These are phyloP conservation scores for Phoma herbarum DNA, from an alignment of 2,329 filamentous ascomycete species.

Conservation along the genomic window DNA sequence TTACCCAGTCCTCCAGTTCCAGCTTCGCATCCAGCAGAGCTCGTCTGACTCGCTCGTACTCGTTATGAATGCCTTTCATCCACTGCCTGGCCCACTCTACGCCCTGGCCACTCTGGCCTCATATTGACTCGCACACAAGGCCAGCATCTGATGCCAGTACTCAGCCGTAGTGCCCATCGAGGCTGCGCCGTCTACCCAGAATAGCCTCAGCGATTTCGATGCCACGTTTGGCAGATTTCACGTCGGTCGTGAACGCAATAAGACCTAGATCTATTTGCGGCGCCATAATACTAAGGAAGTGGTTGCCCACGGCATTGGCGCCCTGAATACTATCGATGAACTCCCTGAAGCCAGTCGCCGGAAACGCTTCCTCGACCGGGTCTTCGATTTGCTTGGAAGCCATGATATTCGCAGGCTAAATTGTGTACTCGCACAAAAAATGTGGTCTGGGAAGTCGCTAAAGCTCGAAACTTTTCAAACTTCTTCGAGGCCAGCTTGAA, in stretches of 20 bases:
- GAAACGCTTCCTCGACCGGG: background rate
- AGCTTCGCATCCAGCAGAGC: background rate
- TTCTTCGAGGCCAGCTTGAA: too few relatives aligned
- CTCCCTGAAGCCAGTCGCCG: background rate
- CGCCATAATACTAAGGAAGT: background rate
- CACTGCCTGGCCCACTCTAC: slow-evolving; percentile 2
- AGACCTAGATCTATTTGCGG: background rate
- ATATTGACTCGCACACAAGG: slow-evolving; percentile 6
- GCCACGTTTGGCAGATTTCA: background rate
- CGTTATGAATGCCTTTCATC: slow-evolving; percentile 2
- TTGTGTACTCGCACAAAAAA: too few relatives aligned
- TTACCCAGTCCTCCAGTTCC: background rate
- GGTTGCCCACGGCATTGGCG: background rate
- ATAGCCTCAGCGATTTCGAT: background rate
- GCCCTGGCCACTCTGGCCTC: background rate
- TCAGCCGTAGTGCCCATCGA: slow-evolving; percentile 15
- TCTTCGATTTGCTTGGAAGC: background rate
- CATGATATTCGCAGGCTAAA: background rate
- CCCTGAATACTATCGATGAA: slow-evolving; percentile 10
- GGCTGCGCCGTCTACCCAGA: background rate
- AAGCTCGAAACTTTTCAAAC: too few relatives aligned
- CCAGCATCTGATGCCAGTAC: slow-evolving; percentile 5
- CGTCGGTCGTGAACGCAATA: background rate
- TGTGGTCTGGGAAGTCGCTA: too few relatives aligned
- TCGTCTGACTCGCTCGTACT: background rate